Evolutionary conservation across 192 early-diverging fungal species (phyloP), one percentile per base, ranked within the genome.

Genomic region (Phycomyces nitens): DNA sequence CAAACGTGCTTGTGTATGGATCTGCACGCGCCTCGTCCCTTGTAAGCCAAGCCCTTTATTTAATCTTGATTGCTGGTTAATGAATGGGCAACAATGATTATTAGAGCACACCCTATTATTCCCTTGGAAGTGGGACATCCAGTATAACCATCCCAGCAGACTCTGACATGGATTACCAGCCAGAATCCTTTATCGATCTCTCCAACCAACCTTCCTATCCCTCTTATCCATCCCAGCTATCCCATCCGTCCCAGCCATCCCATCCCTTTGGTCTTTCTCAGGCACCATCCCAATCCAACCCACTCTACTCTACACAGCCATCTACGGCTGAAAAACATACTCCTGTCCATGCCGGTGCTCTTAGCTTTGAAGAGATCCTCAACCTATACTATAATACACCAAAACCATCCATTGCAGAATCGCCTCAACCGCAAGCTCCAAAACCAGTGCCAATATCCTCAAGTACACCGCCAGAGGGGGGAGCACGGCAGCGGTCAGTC

Each of bases 281-380:
- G n/a, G 20, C 34, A 26, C 23, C 29, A 34, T 34, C 29, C 7
- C 29, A 34, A 34, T 7, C 29, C 29, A 34, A 59, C 41, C 18
- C 41, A 21, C 20, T 18, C n/a, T 22, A 62, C 16, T 15, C 15
- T 27, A 50, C 49, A 66, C 41, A 34, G 49, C 7, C 44, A 47
- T 3, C 11, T 3, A 18, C 44, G 2, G 15, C 44, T 3, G 50
- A 14, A 8, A 54, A 22, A n/a, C 5, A 40, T 18, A 10, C 5
- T 42, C 9, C 29, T 21, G 29, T 21, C 22, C 41, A 62, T 38
- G 26, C 60, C 16, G 60, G 60, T 39, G 44, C 60, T 0, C 22
- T 68, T 38, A 60, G 57, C 47, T 68, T 68, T 44, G 66, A 68
- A 60, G 57, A 68, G 11, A 39, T 68, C 16, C 44, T 68, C 15